Evolutionary conservation across 495 filamentous ascomycete genomes (phyloP), one percentile per base, ranked within the genome.

Genomic region (Melanomma pulvis-pyrius): DNA sequence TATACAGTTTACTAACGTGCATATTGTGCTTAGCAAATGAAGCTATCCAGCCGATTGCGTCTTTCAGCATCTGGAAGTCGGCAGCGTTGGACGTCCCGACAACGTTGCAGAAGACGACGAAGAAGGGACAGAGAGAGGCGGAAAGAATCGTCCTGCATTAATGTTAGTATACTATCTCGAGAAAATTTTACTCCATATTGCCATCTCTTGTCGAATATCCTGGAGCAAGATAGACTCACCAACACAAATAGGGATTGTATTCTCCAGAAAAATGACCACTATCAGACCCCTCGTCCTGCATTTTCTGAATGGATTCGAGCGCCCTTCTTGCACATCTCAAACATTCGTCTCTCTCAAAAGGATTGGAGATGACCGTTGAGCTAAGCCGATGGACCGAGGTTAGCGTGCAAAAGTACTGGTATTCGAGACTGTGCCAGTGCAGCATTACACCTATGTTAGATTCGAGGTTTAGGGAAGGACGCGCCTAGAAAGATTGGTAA

Each of bases 21-120:
- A 48, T 57, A 26, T 57, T 56, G 36, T 48, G 26, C 15, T 2
- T 24, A 13, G 39, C 13, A 3, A 57, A 3, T 8, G 50, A 48
- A 1, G 39, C 8, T 1, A 64, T 49, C 8, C 21, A 21, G 17
- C 30, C 32, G 4, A 39, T 36, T 0, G 49, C 34, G 4, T 54
- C 39, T n/a, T 56, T 2, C 5, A 64, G 61, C 0, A 64, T 32
- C 17, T 57, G 36, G 19, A 56, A 64, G 39, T 64, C 51, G 4
- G 15, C 13, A 4, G 22, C 24, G 49, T 56, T 57, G 4, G 61
- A 64, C 7, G 61, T 64, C 1, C 61, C 52, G 17, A 64, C 61
- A 8, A 64, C 61, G 26, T 64, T 64, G 52, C 61, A 64, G 51
- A 64, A 64, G 15, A 64, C 8, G 9, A 64, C 39, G 17, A 56